Base-by-base conservation (phyloP, 1,284 basidiomycete species). In the Cutaneotrichosporon sp. region DNA sequence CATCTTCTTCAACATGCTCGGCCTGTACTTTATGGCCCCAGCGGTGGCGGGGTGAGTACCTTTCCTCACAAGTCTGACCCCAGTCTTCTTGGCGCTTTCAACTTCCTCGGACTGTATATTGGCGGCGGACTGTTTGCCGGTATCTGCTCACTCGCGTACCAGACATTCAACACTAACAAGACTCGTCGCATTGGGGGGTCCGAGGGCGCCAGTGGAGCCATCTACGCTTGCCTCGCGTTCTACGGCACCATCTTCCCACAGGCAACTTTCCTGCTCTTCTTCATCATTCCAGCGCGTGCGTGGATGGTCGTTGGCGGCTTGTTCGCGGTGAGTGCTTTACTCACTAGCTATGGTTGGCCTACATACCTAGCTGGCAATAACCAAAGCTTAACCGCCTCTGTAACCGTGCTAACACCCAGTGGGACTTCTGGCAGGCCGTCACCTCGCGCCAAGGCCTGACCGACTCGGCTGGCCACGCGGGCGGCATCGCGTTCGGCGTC, bases 201-300 rank as follows among this genome's bases (percentile, higher is more conserved):
- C 11, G 65, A 87, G 68, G 91, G 91, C 40, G 91, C 91, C 59
- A 74, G 70, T 16, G 77, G 81, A 30, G 79, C 81, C 0, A 81
- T 83, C 64, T 80, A 79, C 71, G 68, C 76, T 4, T 72, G 69
- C 38, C 67, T 80, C 18, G 70, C 91, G 7, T 88, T 93, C 65
- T 90, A 87, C 79, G 86, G 88, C 10, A 83, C 90, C 30, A 79
- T 91, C 57, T 86, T 87, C 49, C 92, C 92, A 0, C 84, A 72
- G 9, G 82, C 88, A 62, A 87, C 83, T 0, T 90, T 95, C 76
- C 80, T 86, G n/a, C 76, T 96, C 58, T 95, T 92, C 77, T 90
- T 87, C 60, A 84, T 94, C 70, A 79, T 96, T 11, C 93, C 92
- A 16, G 83, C 90, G 65, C 92, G 91, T 0, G 91, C 91, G 0